Percentiles rank a stretch among this genome's conserved stretches.
Conservation (phyloP, 495 filamentous ascomycete genomes). For the Penicillium antarcticum region DNA sequence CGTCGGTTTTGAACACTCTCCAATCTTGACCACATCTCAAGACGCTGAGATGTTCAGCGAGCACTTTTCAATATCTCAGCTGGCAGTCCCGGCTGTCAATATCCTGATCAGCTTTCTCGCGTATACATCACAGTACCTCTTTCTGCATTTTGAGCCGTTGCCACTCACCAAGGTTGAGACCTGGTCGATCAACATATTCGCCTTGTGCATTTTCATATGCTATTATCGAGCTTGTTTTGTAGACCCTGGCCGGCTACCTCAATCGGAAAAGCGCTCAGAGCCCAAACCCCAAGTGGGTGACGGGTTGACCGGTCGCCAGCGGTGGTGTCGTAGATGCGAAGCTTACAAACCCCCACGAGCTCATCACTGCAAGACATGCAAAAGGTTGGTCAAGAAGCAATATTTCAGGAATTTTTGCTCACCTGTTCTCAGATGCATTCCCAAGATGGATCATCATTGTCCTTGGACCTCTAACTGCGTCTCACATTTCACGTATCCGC, state of each 20-base stretch:
- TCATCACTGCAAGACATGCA: constrained; percentile 89
- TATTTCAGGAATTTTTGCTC: neutral
- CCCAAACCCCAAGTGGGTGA: constrained; percentile 23
- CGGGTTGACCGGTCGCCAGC: constrained; percentile 26
- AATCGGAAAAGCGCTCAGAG: constrained; percentile 23
- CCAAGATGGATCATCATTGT: constrained; percentile 98
- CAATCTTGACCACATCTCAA: neutral
- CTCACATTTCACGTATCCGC: constrained; percentile 82
- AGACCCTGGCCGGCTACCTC: constrained; percentile 62
- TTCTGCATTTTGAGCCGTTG: constrained; percentile 67
- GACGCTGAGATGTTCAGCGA: constrained; percentile 18
- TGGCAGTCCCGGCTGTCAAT: constrained; percentile 66
- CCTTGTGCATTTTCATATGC: constrained; percentile 71
- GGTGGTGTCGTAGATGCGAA: constrained; percentile 88
- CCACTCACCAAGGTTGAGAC: constrained; percentile 59
- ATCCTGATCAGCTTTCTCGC: constrained; percentile 71
- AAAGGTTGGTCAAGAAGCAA: constrained; percentile 43
- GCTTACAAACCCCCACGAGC: constrained; percentile 79
- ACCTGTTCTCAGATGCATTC: constrained; percentile 64
- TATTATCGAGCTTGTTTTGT: constrained; percentile 75
- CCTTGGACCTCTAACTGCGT: constrained; percentile 96
- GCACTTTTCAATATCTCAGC: constrained; percentile 28
- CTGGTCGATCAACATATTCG: constrained; percentile 69
- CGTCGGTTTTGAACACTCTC: constrained; percentile 5
- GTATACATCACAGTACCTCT: constrained; percentile 81